Conservation (phyloP, 2,329 filamentous ascomycete species). For the Trichoderma atrobrunneum region DNA sequence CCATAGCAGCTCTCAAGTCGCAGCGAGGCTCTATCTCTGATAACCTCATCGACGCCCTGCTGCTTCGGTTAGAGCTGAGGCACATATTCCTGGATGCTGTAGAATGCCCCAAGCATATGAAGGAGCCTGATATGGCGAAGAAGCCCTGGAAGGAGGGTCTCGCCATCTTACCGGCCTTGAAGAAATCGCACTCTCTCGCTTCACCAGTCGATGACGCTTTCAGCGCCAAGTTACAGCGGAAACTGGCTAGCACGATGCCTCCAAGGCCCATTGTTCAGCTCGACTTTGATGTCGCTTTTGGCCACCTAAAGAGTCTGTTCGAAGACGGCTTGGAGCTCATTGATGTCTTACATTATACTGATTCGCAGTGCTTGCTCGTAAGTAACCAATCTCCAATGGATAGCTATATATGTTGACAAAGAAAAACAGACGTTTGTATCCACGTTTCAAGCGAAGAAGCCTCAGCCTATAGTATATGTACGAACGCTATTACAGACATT, state of each 20-base stretch:
- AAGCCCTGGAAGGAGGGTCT: slow-evolving; percentile 52
- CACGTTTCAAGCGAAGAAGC: slow-evolving; percentile 73
- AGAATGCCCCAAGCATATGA: slow-evolving; percentile 46
- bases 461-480: slow-evolving; percentile 79
- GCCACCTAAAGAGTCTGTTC: slow-evolving; percentile 67
- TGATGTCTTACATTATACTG: slow-evolving; percentile 63
- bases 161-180: slow-evolving; percentile 52
- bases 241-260: slow-evolving; percentile 87
- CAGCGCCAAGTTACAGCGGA: slow-evolving; percentile 86
- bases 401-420: neutral
- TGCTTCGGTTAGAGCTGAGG: slow-evolving; percentile 64
- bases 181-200: slow-evolving; percentile 59
- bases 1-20: slow-evolving; percentile 50
- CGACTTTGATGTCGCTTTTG: slow-evolving; percentile 67
- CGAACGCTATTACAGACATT: slow-evolving; percentile 75
- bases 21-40: slow-evolving; percentile 38
- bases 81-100: slow-evolving; percentile 58
- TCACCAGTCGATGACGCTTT: slow-evolving; percentile 73
- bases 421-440: slow-evolving; percentile 64
- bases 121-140: slow-evolving; percentile 45
- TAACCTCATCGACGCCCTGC: slow-evolving; percentile 54
- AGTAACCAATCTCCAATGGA: slow-evolving; percentile 24
- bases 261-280: slow-evolving; percentile 84
- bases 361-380: slow-evolving; percentile 69
- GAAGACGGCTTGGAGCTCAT: slow-evolving; percentile 68